These are phyloP conservation scores for Colletotrichum kahawae DNA, from an alignment of 2,329 filamentous ascomycete species.

Conservation along the genomic window DNA sequence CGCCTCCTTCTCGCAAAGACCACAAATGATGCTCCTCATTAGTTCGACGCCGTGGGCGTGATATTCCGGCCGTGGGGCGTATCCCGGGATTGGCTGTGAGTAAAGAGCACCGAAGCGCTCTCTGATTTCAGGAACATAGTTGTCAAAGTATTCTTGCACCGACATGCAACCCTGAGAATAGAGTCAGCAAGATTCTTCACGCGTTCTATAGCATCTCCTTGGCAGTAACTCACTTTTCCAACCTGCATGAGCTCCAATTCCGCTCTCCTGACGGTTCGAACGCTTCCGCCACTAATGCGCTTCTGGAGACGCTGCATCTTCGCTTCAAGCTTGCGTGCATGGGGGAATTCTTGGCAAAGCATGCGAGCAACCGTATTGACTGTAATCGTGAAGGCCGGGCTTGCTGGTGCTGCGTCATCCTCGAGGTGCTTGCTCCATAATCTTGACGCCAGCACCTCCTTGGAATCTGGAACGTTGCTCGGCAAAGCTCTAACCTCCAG, in stretches of 20 bases:
- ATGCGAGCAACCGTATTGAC: conserved; percentile 40
- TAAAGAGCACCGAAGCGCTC: conserved; percentile 51
- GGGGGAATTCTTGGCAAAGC: conserved; percentile 38
- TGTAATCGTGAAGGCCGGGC: conserved; percentile 39
- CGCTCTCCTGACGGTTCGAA: conserved; percentile 48
- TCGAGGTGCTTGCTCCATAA: conserved; percentile 47
- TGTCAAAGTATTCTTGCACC: conserved; percentile 40
- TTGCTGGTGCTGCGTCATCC: conserved; percentile 26
- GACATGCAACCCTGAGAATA: conserved; percentile 40
- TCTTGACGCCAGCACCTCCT: conserved; percentile 43
- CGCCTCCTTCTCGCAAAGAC: conserved; percentile 20
- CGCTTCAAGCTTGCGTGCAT: conserved; percentile 33
- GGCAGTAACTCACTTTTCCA: conserved; percentile 48
- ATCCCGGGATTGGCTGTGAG: neutral
- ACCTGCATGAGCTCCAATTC: conserved; percentile 57
- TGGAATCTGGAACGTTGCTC: conserved; percentile 28
- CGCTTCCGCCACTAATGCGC: conserved; percentile 38
- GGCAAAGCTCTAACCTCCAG: conserved; percentile 50
- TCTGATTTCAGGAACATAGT: conserved; percentile 46
- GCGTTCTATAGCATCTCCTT: neutral
- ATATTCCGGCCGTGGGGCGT: conserved; percentile 43
- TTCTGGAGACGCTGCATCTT: conserved; percentile 40
- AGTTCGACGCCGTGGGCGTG: conserved; percentile 45
- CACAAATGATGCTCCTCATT: conserved; percentile 42
- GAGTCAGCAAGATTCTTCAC: conserved; percentile 19